Base-by-base conservation (phyloP, 164 flowering plant species). In the Umbilicus rupestris region DNA sequence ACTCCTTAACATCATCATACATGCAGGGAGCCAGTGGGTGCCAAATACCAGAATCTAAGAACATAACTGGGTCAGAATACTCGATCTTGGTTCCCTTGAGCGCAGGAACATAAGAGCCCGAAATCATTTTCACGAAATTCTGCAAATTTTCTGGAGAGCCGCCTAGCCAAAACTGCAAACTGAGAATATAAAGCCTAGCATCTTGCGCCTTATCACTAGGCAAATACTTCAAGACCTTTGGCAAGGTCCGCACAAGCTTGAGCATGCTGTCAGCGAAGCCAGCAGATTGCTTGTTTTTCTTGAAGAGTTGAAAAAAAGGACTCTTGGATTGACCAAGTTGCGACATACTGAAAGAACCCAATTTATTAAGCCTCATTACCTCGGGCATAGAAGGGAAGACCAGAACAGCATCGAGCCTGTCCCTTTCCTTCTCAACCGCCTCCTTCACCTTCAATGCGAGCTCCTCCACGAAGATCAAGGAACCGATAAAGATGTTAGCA, bases 361-460 rank as follows among this genome's bases (percentile, higher is more conserved):
- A 73, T 41, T 95, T 95, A 78, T 95, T 92, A 8, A 92, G 84
- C 62, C 99, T 81, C 99, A 95, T 95, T 22, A 95, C 97, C 66
- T 91, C 99, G 68, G 99, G 99, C 99, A 95, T 95, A 49, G 99
- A 95, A 45, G 99, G 99, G 78, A 95, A 95, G 37, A 95, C 99
- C 49, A 95, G 67, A 7, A 95, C 97, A 5, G 99, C 99, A 74
- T 95, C 97, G 31, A 95, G 80, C 70, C 97, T 83, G 31, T 95
- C 97, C 68, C 99, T 81, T 57, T 88, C 91, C 69, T 87, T 88
- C 87, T 95, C 99, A 49, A 95, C 99, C 0, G 99, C 99, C 33
- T 74, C 73, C 65, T 85, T 91, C 11, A 95, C 88, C 69, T 92
- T 95, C 72, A 83, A 70, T 1, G 99, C 99, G 31, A 95, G 81